Evolutionary conservation across 2,329 filamentous ascomycete genomes (phyloP).

Genomic region (Leptosphaerulina australis): DNA sequence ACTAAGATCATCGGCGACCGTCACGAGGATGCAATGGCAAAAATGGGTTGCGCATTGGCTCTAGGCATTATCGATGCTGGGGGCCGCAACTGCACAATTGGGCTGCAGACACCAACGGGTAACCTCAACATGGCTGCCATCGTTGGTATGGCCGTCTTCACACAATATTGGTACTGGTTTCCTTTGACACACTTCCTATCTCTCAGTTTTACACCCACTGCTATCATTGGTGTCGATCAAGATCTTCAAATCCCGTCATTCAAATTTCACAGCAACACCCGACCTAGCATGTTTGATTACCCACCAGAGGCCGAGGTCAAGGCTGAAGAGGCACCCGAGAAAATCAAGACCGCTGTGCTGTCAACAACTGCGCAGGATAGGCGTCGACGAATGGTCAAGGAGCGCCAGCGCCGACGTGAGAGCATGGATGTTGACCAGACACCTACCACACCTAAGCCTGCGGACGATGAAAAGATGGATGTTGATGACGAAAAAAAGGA

Average conservation of each 20-base stretch:
- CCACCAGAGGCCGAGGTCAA: constrained; percentile 96
- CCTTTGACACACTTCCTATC: constrained; percentile 97
- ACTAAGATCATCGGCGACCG: constrained; percentile 93
- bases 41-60: constrained; percentile 93
- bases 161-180: constrained; percentile 99
- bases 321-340: constrained; percentile 87
- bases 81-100: constrained; percentile 97
- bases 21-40: constrained; percentile 99
- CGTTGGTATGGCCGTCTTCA: constrained; percentile 97
- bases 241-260: constrained; percentile 91
- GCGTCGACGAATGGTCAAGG: constrained; percentile 91
- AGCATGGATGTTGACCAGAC: constrained; percentile 93
- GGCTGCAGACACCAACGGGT: constrained; percentile 94
- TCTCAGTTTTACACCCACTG: constrained; percentile 93
- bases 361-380: constrained; percentile 98
- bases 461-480: constrained; percentile 85
- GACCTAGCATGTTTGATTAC: constrained; percentile 96
- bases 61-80: constrained; percentile 97
- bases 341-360: constrained; percentile 93
- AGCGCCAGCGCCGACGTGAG: constrained; percentile 84
- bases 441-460: constrained; percentile 73
- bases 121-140: constrained; percentile 99
- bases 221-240: constrained; percentile 92
- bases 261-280: constrained; percentile 94
- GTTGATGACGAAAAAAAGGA: constrained; percentile 57